Evolutionary conservation across 2,329 filamentous ascomycete genomes (phyloP), one percentile per base, ranked within the genome.

Genomic region (Colletotrichum lindemuthianum): DNA sequence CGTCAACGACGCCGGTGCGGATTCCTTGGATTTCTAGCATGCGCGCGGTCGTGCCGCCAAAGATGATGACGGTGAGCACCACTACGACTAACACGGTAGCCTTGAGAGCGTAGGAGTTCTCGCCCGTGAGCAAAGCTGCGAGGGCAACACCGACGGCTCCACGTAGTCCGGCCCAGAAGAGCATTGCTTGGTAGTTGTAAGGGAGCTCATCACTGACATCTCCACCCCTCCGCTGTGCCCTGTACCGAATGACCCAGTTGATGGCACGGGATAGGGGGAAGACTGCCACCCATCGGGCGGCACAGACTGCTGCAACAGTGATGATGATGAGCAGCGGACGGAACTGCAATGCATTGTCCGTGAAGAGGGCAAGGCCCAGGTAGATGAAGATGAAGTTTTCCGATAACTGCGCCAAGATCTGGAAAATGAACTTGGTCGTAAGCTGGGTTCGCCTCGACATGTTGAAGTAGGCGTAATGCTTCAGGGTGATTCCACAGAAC

Each of bases 381-480:
- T 99, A 99, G 77, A 99, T 99, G 81, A 99, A 99, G 78, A 99
- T 99, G 76, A 99, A 99, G 78, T 99, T 99, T 79, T 99, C 96
- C 0, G 95, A 97, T 49, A 99, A 81, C 77, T 99, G 96, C 4
- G 96, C 92, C 71, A 96, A 90, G 67, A 97, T 90, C 76, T 97
- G 93, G 81, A 99, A 99, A 61, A 97, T 86, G 79, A 97, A 99
- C 77, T 99, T 99, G 56, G 96, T 99, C 13, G 96, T 97, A 68
- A 99, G 89, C 76, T 99, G 96, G 2, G 96, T 98, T 67, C 96
- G 90, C 52, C 96, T 90, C 36, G 96, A 99, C 96, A 99, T 99
- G 82, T 99, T 99, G 84, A 98, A 97, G 80, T 99, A 99, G 67
- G 96, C 96, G 74, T 99, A 99, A 76, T 99, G 96, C 79, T 99